Conservation (phyloP, 805 yeast genomes). For the Kazachstania martiniae region DNA sequence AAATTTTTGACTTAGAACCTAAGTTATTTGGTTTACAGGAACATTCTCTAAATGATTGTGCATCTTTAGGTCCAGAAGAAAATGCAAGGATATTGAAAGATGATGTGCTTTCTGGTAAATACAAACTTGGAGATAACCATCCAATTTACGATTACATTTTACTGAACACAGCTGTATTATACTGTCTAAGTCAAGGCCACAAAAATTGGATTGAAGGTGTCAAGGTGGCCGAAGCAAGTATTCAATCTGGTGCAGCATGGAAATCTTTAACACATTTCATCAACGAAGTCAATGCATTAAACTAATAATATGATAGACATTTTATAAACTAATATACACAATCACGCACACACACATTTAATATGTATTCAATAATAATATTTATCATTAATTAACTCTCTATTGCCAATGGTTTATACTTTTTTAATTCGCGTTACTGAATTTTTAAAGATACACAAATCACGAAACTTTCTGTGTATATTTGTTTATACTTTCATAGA, state of each 20-base stretch:
- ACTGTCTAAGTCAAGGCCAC: constrained; percentile 64
- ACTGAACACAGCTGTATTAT: constrained; percentile 79
- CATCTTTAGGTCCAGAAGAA: constrained; percentile 77
- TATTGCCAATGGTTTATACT: too few relatives aligned
- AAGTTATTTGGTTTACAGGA: constrained; percentile 71
- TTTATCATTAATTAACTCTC: too few relatives aligned
- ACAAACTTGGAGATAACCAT: constrained; percentile 35
- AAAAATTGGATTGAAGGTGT: constrained; percentile 71
- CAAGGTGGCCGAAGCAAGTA: constrained; percentile 54
- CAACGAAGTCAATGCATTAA: constrained; percentile 3
- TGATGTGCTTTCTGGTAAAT: constrained; percentile 33
- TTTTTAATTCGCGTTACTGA: too few relatives aligned
- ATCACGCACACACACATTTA: not conserved
- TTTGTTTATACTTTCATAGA: too few relatives aligned
- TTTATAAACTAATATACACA: not conserved
- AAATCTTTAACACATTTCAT: constrained; percentile 45
- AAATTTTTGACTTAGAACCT: constrained; percentile 46
- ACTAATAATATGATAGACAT: too few relatives aligned
- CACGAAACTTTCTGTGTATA: too few relatives aligned
- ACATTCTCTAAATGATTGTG: constrained; percentile 56
- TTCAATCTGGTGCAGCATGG: constrained; percentile 57
- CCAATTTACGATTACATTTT: constrained; percentile 85
- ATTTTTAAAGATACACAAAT: too few relatives aligned
- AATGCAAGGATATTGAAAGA: constrained; percentile 51
- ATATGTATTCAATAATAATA: not conserved